Conservation (phyloP, 75 land plant species). For the Pseudotsuga menziesii region DNA sequence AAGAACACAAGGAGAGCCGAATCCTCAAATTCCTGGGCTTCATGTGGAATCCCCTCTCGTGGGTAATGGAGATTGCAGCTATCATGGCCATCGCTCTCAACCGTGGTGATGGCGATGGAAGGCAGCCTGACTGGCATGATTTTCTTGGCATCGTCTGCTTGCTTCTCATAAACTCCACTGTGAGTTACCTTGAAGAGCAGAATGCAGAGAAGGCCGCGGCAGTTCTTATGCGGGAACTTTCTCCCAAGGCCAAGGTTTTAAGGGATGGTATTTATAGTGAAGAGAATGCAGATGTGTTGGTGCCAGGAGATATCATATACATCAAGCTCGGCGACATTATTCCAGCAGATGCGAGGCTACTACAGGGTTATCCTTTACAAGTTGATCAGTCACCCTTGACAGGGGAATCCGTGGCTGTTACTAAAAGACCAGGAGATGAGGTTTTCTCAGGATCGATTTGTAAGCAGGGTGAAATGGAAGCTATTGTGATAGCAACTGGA, state of each 20-base stretch:
- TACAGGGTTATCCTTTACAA: too few relatives aligned
- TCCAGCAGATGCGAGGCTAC: too few relatives aligned
- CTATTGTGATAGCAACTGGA: constrained; percentile 38
- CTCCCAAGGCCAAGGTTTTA: constrained; percentile 25
- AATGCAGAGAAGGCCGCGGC: constrained; percentile 39
- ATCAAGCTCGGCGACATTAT: too few relatives aligned
- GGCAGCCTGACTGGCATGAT: constrained; percentile 44
- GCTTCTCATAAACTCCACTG: constrained; percentile 26
- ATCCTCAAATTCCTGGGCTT: constrained; percentile 68
- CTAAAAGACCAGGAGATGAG: constrained; percentile 22
- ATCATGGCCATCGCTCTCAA: constrained; percentile 71
- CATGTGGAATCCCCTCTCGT: constrained; percentile 88
- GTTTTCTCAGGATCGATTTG: constrained; percentile 12
- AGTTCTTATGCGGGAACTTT: constrained; percentile 31
- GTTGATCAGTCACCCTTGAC: constrained; percentile 25
- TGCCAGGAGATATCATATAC: background rate
- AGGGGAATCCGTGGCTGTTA: constrained; percentile 34
- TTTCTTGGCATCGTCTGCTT: constrained; percentile 30
- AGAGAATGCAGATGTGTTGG: background rate
- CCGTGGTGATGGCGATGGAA: constrained; percentile 18
- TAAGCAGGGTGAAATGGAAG: constrained; percentile 40
- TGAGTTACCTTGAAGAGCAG: constrained; percentile 33
- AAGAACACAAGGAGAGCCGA: constrained; percentile 60
- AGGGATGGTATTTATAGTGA: constrained; percentile 18
- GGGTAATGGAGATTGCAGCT: constrained; percentile 82